A percentile compares a stretch with the other conserved stretches of the same genome.
Conservation (phyloP, 2,329 filamentous ascomycete genomes). For the Furcasterigmium sp. region DNA sequence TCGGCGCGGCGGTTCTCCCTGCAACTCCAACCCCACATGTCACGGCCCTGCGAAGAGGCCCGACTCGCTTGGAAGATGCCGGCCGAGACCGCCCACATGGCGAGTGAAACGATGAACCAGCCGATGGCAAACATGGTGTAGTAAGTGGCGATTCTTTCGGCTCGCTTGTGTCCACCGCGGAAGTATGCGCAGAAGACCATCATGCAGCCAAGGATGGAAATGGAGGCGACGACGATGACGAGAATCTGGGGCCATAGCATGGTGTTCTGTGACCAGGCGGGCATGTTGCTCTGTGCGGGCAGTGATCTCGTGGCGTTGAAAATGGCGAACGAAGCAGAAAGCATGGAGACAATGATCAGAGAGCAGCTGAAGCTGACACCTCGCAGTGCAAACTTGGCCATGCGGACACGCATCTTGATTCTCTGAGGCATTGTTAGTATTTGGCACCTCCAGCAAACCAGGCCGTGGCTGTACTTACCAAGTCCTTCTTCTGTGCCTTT, state of each 20-base stretch:
- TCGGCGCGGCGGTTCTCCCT: constrained; percentile 77
- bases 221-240: constrained; percentile 69
- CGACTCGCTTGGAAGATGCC: constrained; percentile 76
- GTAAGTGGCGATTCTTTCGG: constrained; percentile 91
- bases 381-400: constrained; percentile 93
- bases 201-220: constrained; percentile 77
- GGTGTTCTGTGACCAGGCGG: constrained; percentile 77
- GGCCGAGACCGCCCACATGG: constrained; percentile 88
- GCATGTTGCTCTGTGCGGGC: constrained; percentile 71
- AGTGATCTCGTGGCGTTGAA: constrained; percentile 83
- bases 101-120: constrained; percentile 88
- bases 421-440: constrained; percentile 52
- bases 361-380: constrained; percentile 96
- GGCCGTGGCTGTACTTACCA: no score
- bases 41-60: constrained; percentile 65
- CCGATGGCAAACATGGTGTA: constrained; percentile 91
- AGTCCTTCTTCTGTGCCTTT: constrained; percentile 78
- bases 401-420: constrained; percentile 83
- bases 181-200: constrained; percentile 81
- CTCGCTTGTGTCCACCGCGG: constrained; percentile 79
- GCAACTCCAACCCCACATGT: constrained; percentile 99
- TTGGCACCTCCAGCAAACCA: no score
- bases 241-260: constrained; percentile 86
- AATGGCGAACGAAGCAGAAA: constrained; percentile 82
- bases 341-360: constrained; percentile 86